These are phyloP conservation scores for Niveomyces coronatus DNA, from an alignment of 2,329 filamentous ascomycete species.

Conservation along the genomic window DNA sequence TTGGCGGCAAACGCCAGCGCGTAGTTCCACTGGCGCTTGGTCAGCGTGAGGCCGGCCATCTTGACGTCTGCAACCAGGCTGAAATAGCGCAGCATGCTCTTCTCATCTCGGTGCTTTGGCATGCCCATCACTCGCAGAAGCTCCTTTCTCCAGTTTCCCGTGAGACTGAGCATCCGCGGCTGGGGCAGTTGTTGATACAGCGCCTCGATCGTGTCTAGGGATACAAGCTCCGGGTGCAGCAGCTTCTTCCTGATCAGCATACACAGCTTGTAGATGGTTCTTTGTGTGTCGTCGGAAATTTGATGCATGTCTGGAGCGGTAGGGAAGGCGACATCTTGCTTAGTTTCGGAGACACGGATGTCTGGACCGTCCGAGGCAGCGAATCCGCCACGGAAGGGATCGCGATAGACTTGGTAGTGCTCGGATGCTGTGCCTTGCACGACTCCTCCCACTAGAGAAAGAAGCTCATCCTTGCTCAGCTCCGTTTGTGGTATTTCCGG, in stretches of 20 bases:
- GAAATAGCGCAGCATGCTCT: conserved; percentile 72
- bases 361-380: conserved; percentile 39
- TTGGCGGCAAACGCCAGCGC: conserved; percentile 71
- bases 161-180: conserved; percentile 40
- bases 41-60: conserved; percentile 58
- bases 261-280: conserved; percentile 29
- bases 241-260: conserved; percentile 30
- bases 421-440: conserved; percentile 39
- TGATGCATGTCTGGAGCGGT: conserved; percentile 28
- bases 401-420: conserved; percentile 39
- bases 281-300: conserved; percentile 24
- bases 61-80: conserved; percentile 77
- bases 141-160: conserved; percentile 43
- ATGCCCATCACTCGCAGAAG: conserved; percentile 61
- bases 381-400: conserved; percentile 45
- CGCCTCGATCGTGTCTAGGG: conserved; percentile 36
- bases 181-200: conserved; percentile 41
- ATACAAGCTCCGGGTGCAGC: conserved; percentile 29
- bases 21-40: conserved; percentile 65
- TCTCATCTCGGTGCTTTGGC: conserved; percentile 43
- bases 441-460: conserved; percentile 42
- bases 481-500: conserved; percentile 11
- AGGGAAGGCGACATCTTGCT: conserved; percentile 38
- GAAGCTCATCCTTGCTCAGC: conserved; percentile 32
- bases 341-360: conserved; percentile 38